These are phyloP conservation scores for Phytophthora boehmeriae DNA, from an alignment of 352 stramenopile species.

Conservation along the genomic window DNA sequence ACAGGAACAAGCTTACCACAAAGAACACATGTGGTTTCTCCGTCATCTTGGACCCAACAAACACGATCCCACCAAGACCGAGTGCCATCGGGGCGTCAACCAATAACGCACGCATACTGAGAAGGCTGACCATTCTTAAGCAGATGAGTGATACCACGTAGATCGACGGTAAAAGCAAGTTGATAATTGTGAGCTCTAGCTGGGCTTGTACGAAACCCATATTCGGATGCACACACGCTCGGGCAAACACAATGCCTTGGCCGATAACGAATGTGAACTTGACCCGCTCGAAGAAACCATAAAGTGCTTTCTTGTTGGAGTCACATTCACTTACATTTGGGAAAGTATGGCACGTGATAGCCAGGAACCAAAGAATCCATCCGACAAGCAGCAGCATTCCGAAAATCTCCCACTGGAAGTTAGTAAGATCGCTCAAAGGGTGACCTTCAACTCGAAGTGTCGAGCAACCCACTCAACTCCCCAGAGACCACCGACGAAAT, in stretches of 20 bases:
- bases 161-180: constrained; percentile 84
- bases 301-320: constrained; percentile 67
- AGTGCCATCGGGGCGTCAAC: constrained; percentile 65
- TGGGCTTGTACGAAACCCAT: constrained; percentile 90
- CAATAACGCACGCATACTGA: constrained; percentile 52
- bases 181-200: constrained; percentile 90
- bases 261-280: constrained; percentile 86
- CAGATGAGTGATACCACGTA: constrained; percentile 87
- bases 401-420: constrained; percentile 82
- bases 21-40: constrained; percentile 79
- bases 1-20: constrained; percentile 79
- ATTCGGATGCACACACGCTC: constrained; percentile 75
- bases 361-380: constrained; percentile 87
- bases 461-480: constrained; percentile 76
- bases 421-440: constrained; percentile 69
- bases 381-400: constrained; percentile 76
- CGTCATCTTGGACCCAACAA: constrained; percentile 75
- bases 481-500: constrained; percentile 70
- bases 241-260: constrained; percentile 80
- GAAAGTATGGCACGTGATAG: constrained; percentile 66
- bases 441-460: constrained; percentile 72
- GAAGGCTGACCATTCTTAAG: constrained; percentile 69
- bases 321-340: constrained; percentile 60
- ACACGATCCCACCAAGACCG: constrained; percentile 52
- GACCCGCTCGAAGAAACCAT: constrained; percentile 74